Evolutionary conservation across 805 yeast genomes (phyloP), one percentile per base, ranked within the genome.

Genomic region (Myxozyma geophila): DNA sequence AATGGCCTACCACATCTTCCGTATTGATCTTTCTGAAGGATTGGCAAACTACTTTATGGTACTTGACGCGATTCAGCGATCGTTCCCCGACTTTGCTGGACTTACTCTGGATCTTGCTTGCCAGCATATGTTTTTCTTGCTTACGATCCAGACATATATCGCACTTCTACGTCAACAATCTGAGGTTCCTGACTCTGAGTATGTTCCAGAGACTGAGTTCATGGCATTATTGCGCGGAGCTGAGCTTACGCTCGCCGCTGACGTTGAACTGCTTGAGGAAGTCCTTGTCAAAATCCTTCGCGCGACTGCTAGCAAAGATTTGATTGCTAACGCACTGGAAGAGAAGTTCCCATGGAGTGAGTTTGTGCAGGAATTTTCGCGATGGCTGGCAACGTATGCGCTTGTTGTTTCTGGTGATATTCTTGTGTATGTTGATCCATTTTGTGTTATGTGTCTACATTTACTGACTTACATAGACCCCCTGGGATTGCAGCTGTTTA

Each of bases 1-100:
- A 17, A 39, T 59, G 43, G 50, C 51, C 12, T 54, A 59, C 46
- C 17, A 35, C 28, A 37, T 59, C 43, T 17, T 40, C 36, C 12
- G 9, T 7, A 17, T 49, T n/a, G 28, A 28, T 28, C 19, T n/a
- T 8, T 28, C 36, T 5, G 57, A 53, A 39, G 35, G 17, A n/a
- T 15, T 36, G 5, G 60, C 36, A 2, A 7, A 13, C 13, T 23
- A 12, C 17, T 13, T n/a, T 15, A 8, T 10, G 15, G 17, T 23
- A 33, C 35, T 54, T 10, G 43, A 17, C 7, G 4, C 41, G n/a
- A 43, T 54, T 23, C 51, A 54, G 10, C 9, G 33, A 13, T 8
- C 41, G 13, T 54, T 54, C 21, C 50, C 43, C 15, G n/a, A 44
- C 12, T 33, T 15, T 6, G 17, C 35, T 6, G 58, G 58, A 6